Evolutionary conservation across 306 rosid genomes (phyloP), one percentile per base, ranked within the genome.

Genomic region (Vigna reflexopilosa): DNA sequence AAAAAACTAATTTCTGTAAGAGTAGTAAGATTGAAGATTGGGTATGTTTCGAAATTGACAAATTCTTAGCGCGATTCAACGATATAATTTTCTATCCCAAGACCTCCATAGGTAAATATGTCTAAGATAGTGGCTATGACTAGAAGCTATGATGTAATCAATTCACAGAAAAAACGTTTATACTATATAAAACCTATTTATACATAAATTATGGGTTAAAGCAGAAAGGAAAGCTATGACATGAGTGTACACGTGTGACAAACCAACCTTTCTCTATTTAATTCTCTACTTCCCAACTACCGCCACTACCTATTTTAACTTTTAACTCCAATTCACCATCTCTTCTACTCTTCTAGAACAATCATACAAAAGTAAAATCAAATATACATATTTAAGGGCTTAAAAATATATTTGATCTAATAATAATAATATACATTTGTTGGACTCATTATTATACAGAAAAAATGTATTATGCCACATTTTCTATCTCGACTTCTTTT

Each of bases 101-200:
- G 64, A 65, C 28, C n/a, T 58, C 20, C 2, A 38, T 55, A 71
- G 3, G 17, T 49, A 45, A 7, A 47, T 59, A 16, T 24, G 81
- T 82, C 85, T 70, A 76, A 76, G 22, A 50, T 63, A 62, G 78
- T 42, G 85, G 78, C 69, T 59, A 69, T 20, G 32, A 42, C 58
- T 59, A 36, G 63, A 67, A 38, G 49, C 47, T 49, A 75, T 68
- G 68, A 62, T 70, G 65, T 67, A 61, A 51, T 6, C 73, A 68
- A 82, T 54, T 30, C 30, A 49, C 52, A 82, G 81, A 61, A 76
- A 20, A 76, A 82, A 30, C 50, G 6, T 9, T 22, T 9, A 61
- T 59, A 61, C 1, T 38, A 58, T 19, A 58, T 19, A 57, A 42
- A 42, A 42, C 9, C 5, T 56, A 26, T 64, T 55, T 66, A 36